Evolutionary conservation across 116 monocot genomes (phyloP), one percentile per base, ranked within the genome.

Genomic region (Trichopus zeylanicus): DNA sequence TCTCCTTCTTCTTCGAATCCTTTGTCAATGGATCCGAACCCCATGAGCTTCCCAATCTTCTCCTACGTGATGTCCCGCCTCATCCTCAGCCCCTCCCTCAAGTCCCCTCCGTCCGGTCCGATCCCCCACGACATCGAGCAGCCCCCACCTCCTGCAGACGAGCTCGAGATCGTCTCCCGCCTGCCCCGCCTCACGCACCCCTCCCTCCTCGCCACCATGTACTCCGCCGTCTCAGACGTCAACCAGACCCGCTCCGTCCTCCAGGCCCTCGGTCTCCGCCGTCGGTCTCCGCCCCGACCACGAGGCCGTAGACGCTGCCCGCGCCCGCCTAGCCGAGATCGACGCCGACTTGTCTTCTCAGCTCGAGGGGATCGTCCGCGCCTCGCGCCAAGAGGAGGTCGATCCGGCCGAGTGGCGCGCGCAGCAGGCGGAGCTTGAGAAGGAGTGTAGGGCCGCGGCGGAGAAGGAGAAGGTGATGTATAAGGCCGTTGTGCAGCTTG

Each of bases 211-310:
- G 70, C 71, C 34, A 67, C 94, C 70, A 89, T 94, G 94, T 64
- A 70, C 37, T 19, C 42, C 53, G 83, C 94, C 23, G 57, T 94
- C 62, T 31, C 94, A 52, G 81, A 94, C 23, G 89, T 94, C 23
- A 69, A 68, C 56, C 63, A 74, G 39, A 64, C 81, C 32, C 89
- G 89, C 18, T 75, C 89, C 58, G 61, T 81, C 63, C 86, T 94
- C 58, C 65, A 38, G 7, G 29, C 48, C 64, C 89, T 94, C 27
- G 94, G 94, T 20, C 65, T n/a, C n/a, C n/a, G n/a, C n/a, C n/a
- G n/a, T n/a, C n/a, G n/a, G n/a, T n/a, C n/a, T 71, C 20, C 73
- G 86, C 29, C 94, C 94, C 31, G 94, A 89, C 70, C 94, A 89
- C 71, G 94, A 94, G 70, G 39, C 81, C 64, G 75, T 94, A 59